Base-by-base conservation (phyloP, 164 flowering plant species). In the Echeveria elegans region DNA sequence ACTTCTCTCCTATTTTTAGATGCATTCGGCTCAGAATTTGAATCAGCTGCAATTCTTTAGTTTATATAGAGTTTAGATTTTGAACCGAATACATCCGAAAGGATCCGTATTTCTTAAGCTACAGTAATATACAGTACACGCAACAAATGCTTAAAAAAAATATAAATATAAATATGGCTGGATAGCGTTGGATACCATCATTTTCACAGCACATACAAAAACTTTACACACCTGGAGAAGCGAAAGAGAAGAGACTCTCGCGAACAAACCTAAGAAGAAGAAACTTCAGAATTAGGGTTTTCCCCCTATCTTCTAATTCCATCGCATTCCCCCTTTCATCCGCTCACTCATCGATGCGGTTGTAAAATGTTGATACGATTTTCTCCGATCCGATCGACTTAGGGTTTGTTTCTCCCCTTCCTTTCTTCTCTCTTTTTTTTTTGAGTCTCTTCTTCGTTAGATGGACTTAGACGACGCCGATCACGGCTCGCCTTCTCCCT, bases 371-470 rank as follows among this genome's bases (percentile, higher is more conserved):
- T 71, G 71, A 68, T 78, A 59, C 50, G 68, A 65, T 71, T 72
- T n/a, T 62, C 66, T 78, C 72, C 63, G 82, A 81, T 81, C 80
- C 76, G 70, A 38, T 59, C n/a, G 40, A 34, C 65, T 71, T 56
- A 28, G 61, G 61, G 61, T 28, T 9, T 12, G 16, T 24, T 64
- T n/a, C n/a, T n/a, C n/a, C n/a, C n/a, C n/a, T n/a, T n/a, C n/a
- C n/a, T n/a, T n/a, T n/a, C n/a, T n/a, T n/a, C 85, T 53, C 80
- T 79, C 30, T 90, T 81, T 76, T 77, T 85, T 28, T 2, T 29
- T 5, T 5, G 2, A 8, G 1, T 53, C 29, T 9, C 3, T 28
- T 16, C 14, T 12, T 56, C 61, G 19, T 10, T 23, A 29, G 61
- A 56, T 56, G 61, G 61, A 56, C 32, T 32, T 56, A 6, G 61